Evolutionary conservation across 495 filamentous ascomycete species (phyloP), one percentile per base, ranked within the genome.

Genomic region (Tetracladium setigerum): DNA sequence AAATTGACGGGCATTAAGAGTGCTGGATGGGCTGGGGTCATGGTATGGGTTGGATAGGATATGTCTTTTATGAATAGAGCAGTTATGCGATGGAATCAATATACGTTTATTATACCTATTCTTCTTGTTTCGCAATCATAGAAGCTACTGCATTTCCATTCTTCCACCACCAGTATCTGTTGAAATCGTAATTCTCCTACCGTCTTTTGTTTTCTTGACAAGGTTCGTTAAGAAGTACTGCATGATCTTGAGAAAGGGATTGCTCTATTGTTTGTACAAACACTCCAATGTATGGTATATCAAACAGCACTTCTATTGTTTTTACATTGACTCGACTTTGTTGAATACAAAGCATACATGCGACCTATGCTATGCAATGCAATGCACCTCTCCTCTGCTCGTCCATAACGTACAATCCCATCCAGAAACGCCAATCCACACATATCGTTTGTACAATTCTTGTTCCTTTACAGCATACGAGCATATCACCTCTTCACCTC

Each of bases 361-460:
- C 31, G 31, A 34, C n/a, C 31, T 8, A 34, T 34, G 10, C 14
- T 15, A 15, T 27, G 22, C 22, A 27, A 15, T 39, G 35, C 18
- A 47, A 41, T 49, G 44, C 30, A 18, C 19, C 15, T 31, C 19
- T 49, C 17, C 33, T 36, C 12, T 43, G 2, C 35, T 27, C 44
- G 6, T 10, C 17, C 22, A 30, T 47, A 47, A 27, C 13, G 27
- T 47, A 39, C 44, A 47, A n/a, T 22, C 35, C 8, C 17, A 7
- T 27, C 32, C 44, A 1, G 30, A 39, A 36, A 27, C 31, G 31
- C 44, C 34, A 36, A 35, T 37, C 11, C 32, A 15, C 31, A 50
- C 15, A 44, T 16, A 18, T 33, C 12, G 13, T 17, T 31, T 18
- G 12, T 40, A 11, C 19, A 15, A 13, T 15, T 30, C 24, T 7